Percentiles rank a stretch among this genome's conserved stretches.
Evolutionary conservation across 768 basidiomycete species (phyloP).

Genomic region (Trametes elegans): DNA sequence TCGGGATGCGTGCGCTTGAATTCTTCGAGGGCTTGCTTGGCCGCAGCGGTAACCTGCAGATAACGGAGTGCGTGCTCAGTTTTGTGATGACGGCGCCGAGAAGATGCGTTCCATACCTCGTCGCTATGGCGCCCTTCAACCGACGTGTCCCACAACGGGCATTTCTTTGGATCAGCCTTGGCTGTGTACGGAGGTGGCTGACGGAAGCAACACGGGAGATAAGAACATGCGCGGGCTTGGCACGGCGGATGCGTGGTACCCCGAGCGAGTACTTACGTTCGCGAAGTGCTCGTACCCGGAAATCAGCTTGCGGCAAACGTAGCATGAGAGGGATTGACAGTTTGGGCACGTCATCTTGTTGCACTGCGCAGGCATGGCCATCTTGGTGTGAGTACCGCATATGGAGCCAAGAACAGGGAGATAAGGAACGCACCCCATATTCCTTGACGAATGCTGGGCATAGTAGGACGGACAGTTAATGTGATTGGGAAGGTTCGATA

Average conservation of each 20-base stretch:
- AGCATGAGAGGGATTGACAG: conserved; percentile 77
- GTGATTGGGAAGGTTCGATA: not conserved
- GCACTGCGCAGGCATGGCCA: conserved; percentile 51
- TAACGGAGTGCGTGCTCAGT: not conserved
- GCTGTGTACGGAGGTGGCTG: conserved; percentile 26
- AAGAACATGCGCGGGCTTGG: not conserved
- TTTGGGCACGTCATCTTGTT: conserved; percentile 88
- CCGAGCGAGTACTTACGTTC: conserved; percentile 35
- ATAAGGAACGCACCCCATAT: conserved; percentile 51
- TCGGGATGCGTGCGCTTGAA: conserved; percentile 62
- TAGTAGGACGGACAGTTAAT: not conserved
- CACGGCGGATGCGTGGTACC: conserved; percentile 1
- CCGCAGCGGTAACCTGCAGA: conserved; percentile 63
- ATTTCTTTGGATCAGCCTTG: conserved; percentile 43
- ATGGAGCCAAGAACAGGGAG: not conserved
- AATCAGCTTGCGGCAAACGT: conserved; percentile 76
- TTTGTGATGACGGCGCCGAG: not conserved
- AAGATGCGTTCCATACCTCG: conserved; percentile 46
- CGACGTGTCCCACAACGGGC: conserved; percentile 60
- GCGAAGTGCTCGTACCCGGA: conserved; percentile 76
- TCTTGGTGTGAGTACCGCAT: not conserved
- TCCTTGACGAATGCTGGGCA: conserved; percentile 75
- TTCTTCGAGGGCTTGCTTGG: conserved; percentile 62
- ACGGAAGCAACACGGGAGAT: not conserved
- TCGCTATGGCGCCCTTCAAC: conserved; percentile 63